These are phyloP conservation scores for Cladosporium sp. DNA, from an alignment of 2,329 filamentous ascomycete genomes.

Conservation along the genomic window DNA sequence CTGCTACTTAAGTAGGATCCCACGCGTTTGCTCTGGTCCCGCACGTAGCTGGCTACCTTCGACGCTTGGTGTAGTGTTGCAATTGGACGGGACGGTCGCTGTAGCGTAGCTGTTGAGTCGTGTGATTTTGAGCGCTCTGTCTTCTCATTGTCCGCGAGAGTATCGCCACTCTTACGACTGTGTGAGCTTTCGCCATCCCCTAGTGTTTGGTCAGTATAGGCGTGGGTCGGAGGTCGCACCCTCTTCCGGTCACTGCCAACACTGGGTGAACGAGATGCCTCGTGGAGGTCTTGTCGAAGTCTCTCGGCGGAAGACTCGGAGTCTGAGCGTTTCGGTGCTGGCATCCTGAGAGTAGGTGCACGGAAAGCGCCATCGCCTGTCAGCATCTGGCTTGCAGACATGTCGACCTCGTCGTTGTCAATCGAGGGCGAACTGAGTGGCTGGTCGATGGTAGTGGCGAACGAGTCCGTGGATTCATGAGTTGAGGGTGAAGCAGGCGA, in stretches of 20 bases:
- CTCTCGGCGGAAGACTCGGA: conserved; percentile 23
- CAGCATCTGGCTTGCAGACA: conserved; percentile 88
- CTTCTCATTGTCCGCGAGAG: neutral
- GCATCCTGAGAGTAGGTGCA: conserved; percentile 59
- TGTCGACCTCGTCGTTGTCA: conserved; percentile 19
- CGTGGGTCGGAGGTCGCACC: conserved; percentile 27
- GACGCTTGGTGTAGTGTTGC: conserved; percentile 68
- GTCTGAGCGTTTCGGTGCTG: conserved; percentile 19
- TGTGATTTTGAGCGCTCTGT: conserved; percentile 16
- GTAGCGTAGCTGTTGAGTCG: neutral
- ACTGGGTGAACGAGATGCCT: conserved; percentile 32
- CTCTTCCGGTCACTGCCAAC: conserved; percentile 24
- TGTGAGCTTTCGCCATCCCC: conserved; percentile 5
- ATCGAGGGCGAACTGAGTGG: conserved; percentile 19
- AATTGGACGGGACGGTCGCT: conserved; percentile 4
- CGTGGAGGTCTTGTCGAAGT: conserved; percentile 31
- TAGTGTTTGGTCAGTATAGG: conserved; percentile 21
- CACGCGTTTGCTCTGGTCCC: conserved; percentile 74
- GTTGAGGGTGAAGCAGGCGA: conserved; percentile 49
- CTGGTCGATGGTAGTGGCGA: conserved; percentile 38
- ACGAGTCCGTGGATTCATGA: conserved; percentile 68
- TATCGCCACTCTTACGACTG: conserved; percentile 4
- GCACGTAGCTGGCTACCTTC: conserved; percentile 77
- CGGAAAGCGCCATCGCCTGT: conserved; percentile 84
- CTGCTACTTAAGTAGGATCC: conserved; percentile 65